Conservation (phyloP, 179 eudicot genomes). For the Carnegiea gigantea region DNA sequence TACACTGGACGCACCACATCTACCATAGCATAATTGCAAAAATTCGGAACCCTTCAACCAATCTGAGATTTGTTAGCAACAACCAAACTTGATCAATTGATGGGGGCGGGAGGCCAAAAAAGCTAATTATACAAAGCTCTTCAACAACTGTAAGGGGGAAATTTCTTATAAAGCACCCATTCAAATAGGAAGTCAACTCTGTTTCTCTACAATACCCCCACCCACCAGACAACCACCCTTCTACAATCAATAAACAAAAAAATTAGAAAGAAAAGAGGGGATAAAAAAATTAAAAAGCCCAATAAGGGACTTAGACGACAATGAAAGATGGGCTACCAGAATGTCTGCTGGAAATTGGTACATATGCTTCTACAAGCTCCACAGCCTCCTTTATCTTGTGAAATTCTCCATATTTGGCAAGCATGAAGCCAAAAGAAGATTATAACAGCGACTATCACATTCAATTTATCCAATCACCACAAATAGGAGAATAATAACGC, state of each 20-base stretch:
- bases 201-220: slow-evolving; percentile 15
- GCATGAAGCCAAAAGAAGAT: slow-evolving; percentile 19
- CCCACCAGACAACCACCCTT: slow-evolving; percentile 18
- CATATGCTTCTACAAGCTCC: slow-evolving; percentile 21
- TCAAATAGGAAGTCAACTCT: slow-evolving; percentile 11
- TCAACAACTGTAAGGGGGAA: neutral
- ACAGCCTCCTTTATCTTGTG: slow-evolving; percentile 8
- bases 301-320: neutral
- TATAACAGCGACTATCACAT: slow-evolving; percentile 9
- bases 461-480: slow-evolving; percentile 6
- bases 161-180: slow-evolving; percentile 11
- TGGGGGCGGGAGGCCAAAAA: neutral
- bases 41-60: too few relatives aligned
- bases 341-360: slow-evolving; percentile 14
- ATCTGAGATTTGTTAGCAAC: neutral
- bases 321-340: neutral
- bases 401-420: slow-evolving; percentile 33
- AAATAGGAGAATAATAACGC: slow-evolving; percentile 1
- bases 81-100: neutral
- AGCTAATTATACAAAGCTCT: neutral
- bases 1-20: neutral
- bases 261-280: neutral
- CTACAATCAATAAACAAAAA: slow-evolving; percentile 25
- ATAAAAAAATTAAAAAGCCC: neutral
- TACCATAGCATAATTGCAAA: neutral